These are phyloP conservation scores for Gossypium mustelinum DNA, from an alignment of 345 rosid genomes.

Conservation along the genomic window DNA sequence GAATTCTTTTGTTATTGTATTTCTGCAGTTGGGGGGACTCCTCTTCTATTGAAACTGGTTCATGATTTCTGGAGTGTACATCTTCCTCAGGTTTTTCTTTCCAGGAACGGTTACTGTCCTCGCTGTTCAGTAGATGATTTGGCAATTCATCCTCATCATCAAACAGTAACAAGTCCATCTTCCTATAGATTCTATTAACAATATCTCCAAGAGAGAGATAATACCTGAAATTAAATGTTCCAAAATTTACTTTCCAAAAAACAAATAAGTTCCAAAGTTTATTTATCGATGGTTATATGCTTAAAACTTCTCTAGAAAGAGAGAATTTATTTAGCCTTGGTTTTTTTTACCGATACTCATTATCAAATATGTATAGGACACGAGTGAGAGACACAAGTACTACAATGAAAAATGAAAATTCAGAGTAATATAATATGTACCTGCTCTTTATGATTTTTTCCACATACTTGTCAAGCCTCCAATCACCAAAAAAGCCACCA, in stretches of 20 bases:
- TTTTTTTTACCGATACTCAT: neutral
- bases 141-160: constrained; percentile 55
- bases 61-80: constrained; percentile 22
- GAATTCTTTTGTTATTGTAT: constrained; percentile 23
- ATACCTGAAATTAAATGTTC: constrained; percentile 47
- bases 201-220: constrained; percentile 49
- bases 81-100: constrained; percentile 36
- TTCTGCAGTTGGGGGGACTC: constrained; percentile 27
- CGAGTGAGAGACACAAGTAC: neutral
- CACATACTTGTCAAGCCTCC: constrained; percentile 84
- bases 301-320: neutral
- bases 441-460: constrained; percentile 63
- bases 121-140: constrained; percentile 53
- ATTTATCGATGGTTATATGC: neutral
- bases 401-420: neutral
- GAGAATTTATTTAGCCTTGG: neutral
- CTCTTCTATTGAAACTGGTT: constrained; percentile 31
- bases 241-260: constrained; percentile 1
- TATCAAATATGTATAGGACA: neutral
- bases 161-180: constrained; percentile 72
- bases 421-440: constrained; percentile 28
- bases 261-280: constrained; percentile 8
- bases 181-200: constrained; percentile 57
- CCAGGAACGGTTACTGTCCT: constrained; percentile 62
- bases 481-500: constrained; percentile 88